A percentile compares a stretch with the other conserved stretches of the same genome.
These are phyloP conservation scores for Trametes polyzona DNA, from an alignment of 1,284 basidiomycete species.

Conservation along the genomic window DNA sequence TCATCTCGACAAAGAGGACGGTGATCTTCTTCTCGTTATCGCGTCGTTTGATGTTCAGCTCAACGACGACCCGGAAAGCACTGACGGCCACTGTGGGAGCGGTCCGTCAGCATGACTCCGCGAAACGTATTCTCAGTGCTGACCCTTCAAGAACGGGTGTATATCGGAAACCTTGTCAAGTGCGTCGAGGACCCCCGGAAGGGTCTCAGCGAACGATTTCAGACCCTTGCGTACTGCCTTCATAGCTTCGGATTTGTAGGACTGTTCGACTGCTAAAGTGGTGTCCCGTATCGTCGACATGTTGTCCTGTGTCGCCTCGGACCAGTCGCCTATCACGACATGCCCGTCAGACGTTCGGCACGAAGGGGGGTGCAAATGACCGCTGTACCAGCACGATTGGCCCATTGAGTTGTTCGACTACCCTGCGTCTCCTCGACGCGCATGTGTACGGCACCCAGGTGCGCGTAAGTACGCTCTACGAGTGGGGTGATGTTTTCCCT, in stretches of 20 bases:
- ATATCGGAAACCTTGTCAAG: constrained; percentile 30
- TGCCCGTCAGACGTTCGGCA: too few species aligned
- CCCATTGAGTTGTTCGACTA: too few species aligned
- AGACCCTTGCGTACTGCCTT: constrained; percentile 9
- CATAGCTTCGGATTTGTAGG: background rate
- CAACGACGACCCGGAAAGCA: constrained; percentile 47
- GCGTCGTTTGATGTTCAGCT: constrained; percentile 43
- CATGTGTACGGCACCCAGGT: too few species aligned
- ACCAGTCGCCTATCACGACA: background rate
- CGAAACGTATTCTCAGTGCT: background rate
- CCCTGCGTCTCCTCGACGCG: too few species aligned
- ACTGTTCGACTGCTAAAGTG: background rate
- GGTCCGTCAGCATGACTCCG: background rate
- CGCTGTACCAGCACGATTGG: background rate
- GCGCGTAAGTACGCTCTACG: too few species aligned
- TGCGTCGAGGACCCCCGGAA: constrained; percentile 26
- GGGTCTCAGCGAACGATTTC: constrained; percentile 24
- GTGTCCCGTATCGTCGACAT: background rate
- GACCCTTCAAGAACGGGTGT: constrained; percentile 34
- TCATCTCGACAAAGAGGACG: constrained; percentile 47
- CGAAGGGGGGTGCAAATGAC: too few species aligned
- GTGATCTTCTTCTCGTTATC: constrained; percentile 49
- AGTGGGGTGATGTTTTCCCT: too few species aligned
- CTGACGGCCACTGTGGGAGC: constrained; percentile 42
- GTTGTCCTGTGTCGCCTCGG: background rate